Conservation (phyloP, 768 basidiomycete genomes). For the Mycena indigotica region DNA sequence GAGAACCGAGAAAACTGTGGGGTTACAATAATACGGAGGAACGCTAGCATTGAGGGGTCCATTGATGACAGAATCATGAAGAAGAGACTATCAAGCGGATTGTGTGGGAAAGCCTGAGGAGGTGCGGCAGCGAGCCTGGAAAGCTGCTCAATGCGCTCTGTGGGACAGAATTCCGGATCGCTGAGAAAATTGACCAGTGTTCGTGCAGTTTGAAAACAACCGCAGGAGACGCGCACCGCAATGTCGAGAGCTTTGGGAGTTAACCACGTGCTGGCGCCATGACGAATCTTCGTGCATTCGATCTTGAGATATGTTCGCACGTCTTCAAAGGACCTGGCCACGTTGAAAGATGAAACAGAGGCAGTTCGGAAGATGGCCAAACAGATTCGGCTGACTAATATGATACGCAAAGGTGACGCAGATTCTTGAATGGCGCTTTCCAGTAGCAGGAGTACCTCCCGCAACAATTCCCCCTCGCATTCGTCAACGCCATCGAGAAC, state of each 20-base stretch:
- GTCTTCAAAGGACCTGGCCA: slow-evolving; percentile 12
- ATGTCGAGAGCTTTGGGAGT: background rate
- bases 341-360: slow-evolving; percentile 2
- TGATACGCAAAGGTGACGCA: background rate
- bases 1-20: slow-evolving; percentile 10
- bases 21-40: slow-evolving; percentile 16
- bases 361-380: background rate
- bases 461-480: slow-evolving; percentile 4
- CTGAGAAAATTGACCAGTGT: slow-evolving; percentile 14
- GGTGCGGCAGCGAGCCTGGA: background rate
- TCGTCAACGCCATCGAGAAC: slow-evolving; percentile 18
- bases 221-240: slow-evolving; percentile 7
- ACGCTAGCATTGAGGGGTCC: background rate
- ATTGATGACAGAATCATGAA: slow-evolving; percentile 10
- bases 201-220: slow-evolving; percentile 16
- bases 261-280: slow-evolving; percentile 1
- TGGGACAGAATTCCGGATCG: slow-evolving; percentile 3
- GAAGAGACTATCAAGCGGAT: slow-evolving; percentile 15
- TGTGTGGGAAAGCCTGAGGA: background rate
- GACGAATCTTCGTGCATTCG: slow-evolving; percentile 4
- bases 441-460: slow-evolving; percentile 10
- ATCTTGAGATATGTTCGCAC: slow-evolving; percentile 11
- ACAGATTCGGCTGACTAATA: slow-evolving; percentile 3
- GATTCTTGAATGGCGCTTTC: slow-evolving; percentile 1
- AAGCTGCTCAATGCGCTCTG: slow-evolving; percentile 3